Base-by-base conservation (phyloP, 2,329 filamentous ascomycete genomes). In the Penicillium sumatraense region DNA sequence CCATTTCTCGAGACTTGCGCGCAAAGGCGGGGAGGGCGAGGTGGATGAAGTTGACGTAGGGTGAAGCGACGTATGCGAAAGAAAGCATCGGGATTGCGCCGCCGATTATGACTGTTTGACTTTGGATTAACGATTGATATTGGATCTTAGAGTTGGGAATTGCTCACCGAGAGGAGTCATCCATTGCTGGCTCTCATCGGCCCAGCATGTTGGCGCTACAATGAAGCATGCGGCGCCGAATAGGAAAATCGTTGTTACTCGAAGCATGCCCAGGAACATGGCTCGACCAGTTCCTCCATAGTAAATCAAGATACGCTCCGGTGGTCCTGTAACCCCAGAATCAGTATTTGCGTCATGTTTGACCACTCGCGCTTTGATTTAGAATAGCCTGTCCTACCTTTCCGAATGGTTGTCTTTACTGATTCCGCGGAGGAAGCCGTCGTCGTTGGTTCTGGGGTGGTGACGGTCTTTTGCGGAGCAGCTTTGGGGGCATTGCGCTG, bases 41-140 rank as follows among this genome's bases (percentile, higher is more conserved):
- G 71, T 89, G 85, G 56, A 95, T 81, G 67, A 87, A 86, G 36
- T 86, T 86, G 7, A 93, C 89, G 67, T 89, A 90, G 3, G 90
- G 89, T 0, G 84, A 80, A 2, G 87, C 86, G 44, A 83, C 82
- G 70, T 86, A 88, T 31, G 82, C 78, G 20, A 91, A 80, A 65
- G 87, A 84, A 31, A 85, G 54, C 64, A 91, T 76, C 2, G 90
- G 90, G 8, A 89, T 72, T 33, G 87, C 70, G 62, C 88, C 86
- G 58, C 81, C 85, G 48, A 84, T 66, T 45, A 83, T 74, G 53
- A 86, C 86, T 88, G 60, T 11, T 31, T 11, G 2, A 35, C 10
- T 1, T 10, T 33, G 5, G 47, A 36, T 6, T 14, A 23, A 16
- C 24, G 47, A n/a, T n/a, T n/a, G n/a, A n/a, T n/a, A n/a, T n/a